Evolutionary conservation across 179 eudicot genomes (phyloP).

Genomic region (Camellia oleifera): DNA sequence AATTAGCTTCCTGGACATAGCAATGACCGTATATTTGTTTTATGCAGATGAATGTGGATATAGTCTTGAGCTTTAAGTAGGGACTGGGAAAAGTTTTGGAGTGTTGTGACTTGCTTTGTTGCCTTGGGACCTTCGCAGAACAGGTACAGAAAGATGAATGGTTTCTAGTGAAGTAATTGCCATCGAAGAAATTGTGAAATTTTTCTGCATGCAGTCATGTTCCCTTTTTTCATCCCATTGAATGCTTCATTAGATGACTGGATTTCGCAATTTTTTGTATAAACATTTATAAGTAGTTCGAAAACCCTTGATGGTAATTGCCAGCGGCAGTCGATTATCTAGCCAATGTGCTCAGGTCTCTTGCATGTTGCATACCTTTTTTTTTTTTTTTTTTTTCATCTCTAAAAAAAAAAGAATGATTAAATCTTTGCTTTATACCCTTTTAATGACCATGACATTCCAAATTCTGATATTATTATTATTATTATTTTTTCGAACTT

Average conservation of each 20-base stretch:
- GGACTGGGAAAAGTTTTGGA: background rate
- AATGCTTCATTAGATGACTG: background rate
- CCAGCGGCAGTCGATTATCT: background rate
- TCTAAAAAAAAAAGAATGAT: background rate
- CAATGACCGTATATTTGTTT: background rate
- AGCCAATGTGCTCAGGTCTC: background rate
- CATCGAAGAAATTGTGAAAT: background rate
- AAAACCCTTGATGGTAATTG: background rate
- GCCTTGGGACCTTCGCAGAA: constrained; percentile 12
- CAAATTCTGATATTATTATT: background rate
- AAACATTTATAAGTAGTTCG: background rate
- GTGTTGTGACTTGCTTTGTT: background rate
- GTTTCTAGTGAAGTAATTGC: background rate
- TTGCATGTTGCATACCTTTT: background rate
- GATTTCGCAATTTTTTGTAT: constrained; percentile 2
- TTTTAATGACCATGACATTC: background rate
- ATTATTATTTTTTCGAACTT: background rate
- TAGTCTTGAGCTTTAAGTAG: constrained; percentile 32
- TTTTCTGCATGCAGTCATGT: background rate
- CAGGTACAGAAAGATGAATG: constrained; percentile 3
- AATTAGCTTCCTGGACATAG: background rate
- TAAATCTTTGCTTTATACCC: background rate
- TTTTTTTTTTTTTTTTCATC: background rate
- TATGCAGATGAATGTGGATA: constrained; percentile 41
- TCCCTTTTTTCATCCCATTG: background rate